Evolutionary conservation across 768 basidiomycete species (phyloP).

Genomic region (Lentinula sp.): DNA sequence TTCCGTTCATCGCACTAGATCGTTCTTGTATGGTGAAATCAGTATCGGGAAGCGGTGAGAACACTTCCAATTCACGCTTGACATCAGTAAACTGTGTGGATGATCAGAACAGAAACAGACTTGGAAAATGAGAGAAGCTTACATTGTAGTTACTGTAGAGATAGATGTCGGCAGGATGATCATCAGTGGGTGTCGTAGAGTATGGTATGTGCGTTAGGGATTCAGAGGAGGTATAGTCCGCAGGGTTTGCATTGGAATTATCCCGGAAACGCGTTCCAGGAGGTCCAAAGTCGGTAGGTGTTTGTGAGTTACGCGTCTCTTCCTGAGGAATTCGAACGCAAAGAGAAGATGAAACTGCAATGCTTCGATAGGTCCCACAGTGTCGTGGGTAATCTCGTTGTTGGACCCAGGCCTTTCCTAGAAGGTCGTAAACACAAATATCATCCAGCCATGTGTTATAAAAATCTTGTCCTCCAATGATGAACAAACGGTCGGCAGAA

Average conservation of each 20-base stretch:
- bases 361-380: slow-evolving; percentile 93
- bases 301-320: slow-evolving; percentile 38
- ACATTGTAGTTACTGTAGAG: slow-evolving; percentile 97
- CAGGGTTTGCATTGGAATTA: slow-evolving; percentile 18
- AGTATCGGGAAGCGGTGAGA: slow-evolving; percentile 71
- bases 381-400: slow-evolving; percentile 82
- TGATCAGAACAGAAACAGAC: slow-evolving; percentile 3
- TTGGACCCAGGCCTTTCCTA: slow-evolving; percentile 69
- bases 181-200: slow-evolving; percentile 62
- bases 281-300: slow-evolving; percentile 40
- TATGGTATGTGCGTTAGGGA: slow-evolving; percentile 70
- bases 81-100: slow-evolving; percentile 80
- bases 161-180: slow-evolving; percentile 81
- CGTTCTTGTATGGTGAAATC: slow-evolving; percentile 78
- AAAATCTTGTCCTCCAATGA: slow-evolving; percentile 95
- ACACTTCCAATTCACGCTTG: slow-evolving; percentile 89
- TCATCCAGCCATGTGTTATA: slow-evolving; percentile 93
- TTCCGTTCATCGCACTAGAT: slow-evolving; percentile 74
- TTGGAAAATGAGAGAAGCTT: slow-evolving; percentile 19
- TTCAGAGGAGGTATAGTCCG: slow-evolving; percentile 53
- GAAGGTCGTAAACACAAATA: slow-evolving; percentile 83
- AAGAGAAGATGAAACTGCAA: slow-evolving; percentile 71
- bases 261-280: slow-evolving; percentile 55
- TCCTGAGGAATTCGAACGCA: slow-evolving; percentile 67
- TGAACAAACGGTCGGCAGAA: slow-evolving; percentile 75